Conservation (phyloP, 345 rosid genomes). For the Citrus unshiu region DNA sequence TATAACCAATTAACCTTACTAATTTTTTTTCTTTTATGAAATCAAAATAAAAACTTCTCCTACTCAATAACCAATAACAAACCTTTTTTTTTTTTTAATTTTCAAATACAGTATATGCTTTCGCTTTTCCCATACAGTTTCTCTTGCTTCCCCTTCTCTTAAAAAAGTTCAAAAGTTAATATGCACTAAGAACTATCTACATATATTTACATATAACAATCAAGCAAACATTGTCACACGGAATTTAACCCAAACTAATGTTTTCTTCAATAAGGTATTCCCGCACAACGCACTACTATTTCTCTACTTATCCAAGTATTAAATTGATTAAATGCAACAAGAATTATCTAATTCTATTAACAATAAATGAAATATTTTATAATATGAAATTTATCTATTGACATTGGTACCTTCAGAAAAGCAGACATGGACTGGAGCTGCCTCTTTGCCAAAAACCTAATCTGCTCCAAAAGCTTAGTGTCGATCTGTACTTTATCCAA, state of each 20-base stretch:
- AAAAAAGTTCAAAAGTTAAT: not conserved
- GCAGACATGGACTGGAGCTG: conserved; percentile 89
- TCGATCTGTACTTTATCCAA: conserved; percentile 66
- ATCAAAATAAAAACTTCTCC: conserved; percentile 15
- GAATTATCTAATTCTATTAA: not conserved
- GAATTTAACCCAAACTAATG: not conserved
- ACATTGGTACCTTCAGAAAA: conserved; percentile 72
- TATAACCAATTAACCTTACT: conserved; percentile 12
- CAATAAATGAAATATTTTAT: not conserved
- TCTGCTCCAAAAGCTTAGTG: conserved; percentile 69
- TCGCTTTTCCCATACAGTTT: not conserved
- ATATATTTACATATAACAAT: not conserved
- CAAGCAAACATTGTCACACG: not conserved
- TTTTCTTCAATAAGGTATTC: not conserved
- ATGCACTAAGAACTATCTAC: not conserved
- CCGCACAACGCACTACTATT: not conserved
- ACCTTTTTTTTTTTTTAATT: not conserved
- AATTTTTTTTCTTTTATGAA: conserved; percentile 3
- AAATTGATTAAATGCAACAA: not conserved
- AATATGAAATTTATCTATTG: not conserved
- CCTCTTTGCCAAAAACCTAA: conserved; percentile 69
- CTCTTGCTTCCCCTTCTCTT: not conserved
- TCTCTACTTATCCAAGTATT: not conserved
- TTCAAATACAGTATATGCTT: not conserved
- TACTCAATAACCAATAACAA: not conserved